These are phyloP conservation scores for Fraxinus floribunda DNA, from an alignment of 305 asterid species.

Conservation along the genomic window DNA sequence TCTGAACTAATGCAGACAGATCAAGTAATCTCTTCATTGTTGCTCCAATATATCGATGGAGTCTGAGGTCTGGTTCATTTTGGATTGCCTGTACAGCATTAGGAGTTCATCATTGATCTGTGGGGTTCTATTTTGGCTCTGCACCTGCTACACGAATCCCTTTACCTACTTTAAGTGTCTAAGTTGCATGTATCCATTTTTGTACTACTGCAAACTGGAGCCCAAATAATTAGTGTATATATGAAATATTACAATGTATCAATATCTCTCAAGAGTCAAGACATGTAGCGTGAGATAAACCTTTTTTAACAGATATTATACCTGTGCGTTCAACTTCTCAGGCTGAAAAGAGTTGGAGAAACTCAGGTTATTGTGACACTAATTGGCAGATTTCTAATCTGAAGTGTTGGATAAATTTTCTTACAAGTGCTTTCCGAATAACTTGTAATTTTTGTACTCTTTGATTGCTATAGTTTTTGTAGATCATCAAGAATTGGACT, in stretches of 20 bases:
- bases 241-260: conserved; percentile 8
- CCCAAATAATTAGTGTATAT: conserved; percentile 14
- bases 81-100: neutral
- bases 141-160: conserved; percentile 11
- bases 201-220: conserved; percentile 8
- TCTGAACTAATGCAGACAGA: conserved; percentile 10
- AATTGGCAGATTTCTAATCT: neutral
- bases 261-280: conserved; percentile 1
- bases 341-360: neutral
- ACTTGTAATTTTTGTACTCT: neutral
- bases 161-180: neutral
- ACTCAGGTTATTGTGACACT: neutral
- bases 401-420: neutral
- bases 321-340: neutral
- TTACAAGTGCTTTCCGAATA: neutral
- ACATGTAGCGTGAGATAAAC: conserved; percentile 2
- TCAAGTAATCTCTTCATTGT: neutral
- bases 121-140: conserved; percentile 6
- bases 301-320: neutral
- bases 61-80: neutral
- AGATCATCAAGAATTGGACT: neutral
- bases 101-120: neutral
- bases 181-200: conserved; percentile 21
- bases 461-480: neutral
- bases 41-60: conserved; percentile 2